Percentiles rank a stretch among this genome's conserved stretches.
These are phyloP conservation scores for Cutaneotrichosporon cutaneum DNA, from an alignment of 1,284 basidiomycete genomes.

Conservation along the genomic window DNA sequence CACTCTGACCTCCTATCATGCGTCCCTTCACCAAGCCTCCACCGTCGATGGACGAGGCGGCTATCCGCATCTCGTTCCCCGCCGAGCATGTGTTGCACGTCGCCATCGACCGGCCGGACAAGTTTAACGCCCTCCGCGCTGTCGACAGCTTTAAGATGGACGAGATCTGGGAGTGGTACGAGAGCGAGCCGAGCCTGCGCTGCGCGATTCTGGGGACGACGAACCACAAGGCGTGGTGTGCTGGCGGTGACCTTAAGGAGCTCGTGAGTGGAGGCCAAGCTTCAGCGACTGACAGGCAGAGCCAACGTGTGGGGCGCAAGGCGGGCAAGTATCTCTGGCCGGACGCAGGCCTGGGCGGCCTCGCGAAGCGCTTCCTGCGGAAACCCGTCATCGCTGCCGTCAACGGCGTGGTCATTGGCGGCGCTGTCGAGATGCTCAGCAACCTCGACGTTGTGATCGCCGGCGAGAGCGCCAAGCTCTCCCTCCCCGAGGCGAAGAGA, in stretches of 20 bases:
- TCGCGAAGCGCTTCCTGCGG: constrained; percentile 1
- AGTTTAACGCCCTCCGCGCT: constrained; percentile 18
- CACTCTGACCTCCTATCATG: neutral
- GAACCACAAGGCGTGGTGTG: constrained; percentile 15
- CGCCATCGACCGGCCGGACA: constrained; percentile 18
- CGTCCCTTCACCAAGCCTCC: neutral
- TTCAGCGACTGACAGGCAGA: neutral
- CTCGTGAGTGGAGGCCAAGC: constrained; percentile 2
- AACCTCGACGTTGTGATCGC: constrained; percentile 23
- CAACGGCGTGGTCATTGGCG: constrained; percentile 18
- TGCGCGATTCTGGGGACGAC: constrained; percentile 20
- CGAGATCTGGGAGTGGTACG: constrained; percentile 20
- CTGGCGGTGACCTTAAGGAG: constrained; percentile 22
- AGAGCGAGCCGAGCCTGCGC: constrained; percentile 19
- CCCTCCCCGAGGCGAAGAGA: constrained; percentile 21
- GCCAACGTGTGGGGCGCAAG: neutral
- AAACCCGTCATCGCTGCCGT: constrained; percentile 23
- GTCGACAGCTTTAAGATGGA: constrained; percentile 10
- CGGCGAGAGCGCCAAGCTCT: constrained; percentile 16
- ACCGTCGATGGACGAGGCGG: neutral
- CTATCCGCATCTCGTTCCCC: constrained; percentile 16
- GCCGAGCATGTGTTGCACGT: constrained; percentile 21
- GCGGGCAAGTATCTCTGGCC: constrained; percentile 12
- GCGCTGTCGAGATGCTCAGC: constrained; percentile 22
- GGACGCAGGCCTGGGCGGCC: constrained; percentile 11